These are phyloP conservation scores for Neurospora tetraspora DNA, from an alignment of 495 filamentous ascomycete species.

Conservation along the genomic window DNA sequence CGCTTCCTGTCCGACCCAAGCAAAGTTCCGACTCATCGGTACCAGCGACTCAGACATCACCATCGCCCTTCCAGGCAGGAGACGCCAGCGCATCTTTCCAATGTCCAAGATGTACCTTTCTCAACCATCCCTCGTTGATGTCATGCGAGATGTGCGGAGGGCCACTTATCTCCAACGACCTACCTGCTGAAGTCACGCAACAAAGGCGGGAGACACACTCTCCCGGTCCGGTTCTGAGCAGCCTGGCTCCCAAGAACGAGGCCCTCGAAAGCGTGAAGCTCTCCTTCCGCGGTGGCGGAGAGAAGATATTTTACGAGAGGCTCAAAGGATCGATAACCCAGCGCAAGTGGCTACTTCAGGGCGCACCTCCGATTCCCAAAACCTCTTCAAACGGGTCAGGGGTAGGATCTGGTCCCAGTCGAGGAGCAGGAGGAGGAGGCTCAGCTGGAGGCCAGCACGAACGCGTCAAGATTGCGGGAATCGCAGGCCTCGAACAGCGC, in stretches of 20 bases:
- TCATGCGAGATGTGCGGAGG: slow-evolving; percentile 90
- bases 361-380: slow-evolving; percentile 82
- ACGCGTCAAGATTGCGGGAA: slow-evolving; percentile 64
- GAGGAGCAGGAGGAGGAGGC: slow-evolving; percentile 5
- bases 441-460: slow-evolving; percentile 7
- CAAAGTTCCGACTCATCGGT: slow-evolving; percentile 8
- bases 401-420: slow-evolving; percentile 41
- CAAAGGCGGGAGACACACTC: slow-evolving; percentile 52
- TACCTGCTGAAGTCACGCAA: slow-evolving; percentile 31
- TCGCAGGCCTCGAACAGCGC: slow-evolving; percentile 82
- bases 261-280: slow-evolving; percentile 73
- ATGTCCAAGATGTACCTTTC: slow-evolving; percentile 89
- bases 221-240: slow-evolving; percentile 58
- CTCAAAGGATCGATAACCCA: slow-evolving; percentile 81
- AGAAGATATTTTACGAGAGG: slow-evolving; percentile 81
- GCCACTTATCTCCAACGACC: slow-evolving; percentile 51
- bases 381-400: slow-evolving; percentile 33
- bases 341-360: slow-evolving; percentile 90
- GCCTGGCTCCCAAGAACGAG: slow-evolving; percentile 36
- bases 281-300: slow-evolving; percentile 82
- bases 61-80: not conserved
- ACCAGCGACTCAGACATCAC: not conserved
- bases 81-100: slow-evolving; percentile 40
- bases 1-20: slow-evolving; percentile 18
- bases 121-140: slow-evolving; percentile 79